Evolutionary conservation across 306 rosid species (phyloP), one percentile per base, ranked within the genome.

Genomic region (Leucaena leucocephala): DNA sequence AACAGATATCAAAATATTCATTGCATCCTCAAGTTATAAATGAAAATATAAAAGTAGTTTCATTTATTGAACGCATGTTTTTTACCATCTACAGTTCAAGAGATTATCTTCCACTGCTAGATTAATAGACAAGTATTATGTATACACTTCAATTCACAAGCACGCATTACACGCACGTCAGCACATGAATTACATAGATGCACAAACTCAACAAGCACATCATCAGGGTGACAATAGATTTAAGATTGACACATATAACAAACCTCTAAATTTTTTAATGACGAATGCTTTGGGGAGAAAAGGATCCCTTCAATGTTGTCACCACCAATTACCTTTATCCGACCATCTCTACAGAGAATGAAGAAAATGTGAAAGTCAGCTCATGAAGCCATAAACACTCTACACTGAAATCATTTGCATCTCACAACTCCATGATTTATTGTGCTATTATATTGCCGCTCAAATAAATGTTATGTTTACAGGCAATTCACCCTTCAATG

Each of bases 321-420:
- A 50, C 93, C 94, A 68, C 97, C 98, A 52, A 90, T 85, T 71
- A 94, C 90, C 86, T 94, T 94, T 85, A 94, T 92, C 86, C 93
- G 87, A 27, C 98, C 98, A 87, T 94, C 97, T 76, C 98, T 94
- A 82, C 90, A 85, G 72, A 72, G 71, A 74, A 79, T 12, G 72
- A 82, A 85, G 67, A 69, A 73, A 77, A 71, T 43, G 22, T 27
- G 27, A 27, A 27, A 63, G 64, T 83, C 80, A 81, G 79, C 74
- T 59, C 40, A 76, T 22, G 77, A 81, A 27, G 62, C 62, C 82
- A 40, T 63, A 33, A 74, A 63, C 49, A 61, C 44, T 59, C 58
- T 80, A 74, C 11, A 42, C 2, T 46, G 7, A 64, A 59, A 78
- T 78, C 49, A 16, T 83, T 59, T 52, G 17, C 68, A 57, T 45